phyloP scores from a whole-genome alignment of 331 rosid species.

The Saraca asoca region DNA sequence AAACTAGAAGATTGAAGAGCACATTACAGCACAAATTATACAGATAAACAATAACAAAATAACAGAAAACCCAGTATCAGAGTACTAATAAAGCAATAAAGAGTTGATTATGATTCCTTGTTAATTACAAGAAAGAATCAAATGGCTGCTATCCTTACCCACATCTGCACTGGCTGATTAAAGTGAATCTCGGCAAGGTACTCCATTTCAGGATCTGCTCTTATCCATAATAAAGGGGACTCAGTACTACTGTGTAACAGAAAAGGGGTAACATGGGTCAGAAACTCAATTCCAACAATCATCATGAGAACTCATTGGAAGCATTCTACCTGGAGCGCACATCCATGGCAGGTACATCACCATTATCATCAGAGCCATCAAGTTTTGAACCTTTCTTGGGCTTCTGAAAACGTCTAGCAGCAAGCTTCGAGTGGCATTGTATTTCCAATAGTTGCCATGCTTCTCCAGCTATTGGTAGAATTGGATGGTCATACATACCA shows the following conservation, averaged over 20 bases:
- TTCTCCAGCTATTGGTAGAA: conserved; percentile 94
- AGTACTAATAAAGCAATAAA: too few species aligned
- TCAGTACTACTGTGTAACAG: conserved; percentile 60
- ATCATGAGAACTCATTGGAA: conserved; percentile 1
- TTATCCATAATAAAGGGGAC: conserved; percentile 90
- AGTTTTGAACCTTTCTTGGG: conserved; percentile 76
- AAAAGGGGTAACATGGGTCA: conserved; percentile 5
- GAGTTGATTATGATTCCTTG: too few species aligned
- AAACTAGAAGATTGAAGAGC: background rate
- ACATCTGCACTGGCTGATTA: conserved; percentile 97
- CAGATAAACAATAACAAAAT: too few species aligned
- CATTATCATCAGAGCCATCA: conserved; percentile 96
- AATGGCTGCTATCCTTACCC: conserved; percentile 68
- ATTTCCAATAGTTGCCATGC: conserved; percentile 88
- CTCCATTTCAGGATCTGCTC: conserved; percentile 99
- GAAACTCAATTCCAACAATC: conserved; percentile 17
- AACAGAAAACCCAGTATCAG: too few species aligned
- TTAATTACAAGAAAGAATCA: conserved; percentile 1
- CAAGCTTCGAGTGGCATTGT: conserved; percentile 92
- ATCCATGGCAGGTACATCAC: conserved; percentile 74
- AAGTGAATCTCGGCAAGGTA: conserved; percentile 91
- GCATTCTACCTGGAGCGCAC: conserved; percentile 70
- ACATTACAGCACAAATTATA: too few species aligned
- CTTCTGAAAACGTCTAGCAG: conserved; percentile 90
- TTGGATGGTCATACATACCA: conserved; percentile 96